Evolutionary conservation across 2,329 filamentous ascomycete genomes (phyloP).

Genomic region (Alternaria gansuensis): DNA sequence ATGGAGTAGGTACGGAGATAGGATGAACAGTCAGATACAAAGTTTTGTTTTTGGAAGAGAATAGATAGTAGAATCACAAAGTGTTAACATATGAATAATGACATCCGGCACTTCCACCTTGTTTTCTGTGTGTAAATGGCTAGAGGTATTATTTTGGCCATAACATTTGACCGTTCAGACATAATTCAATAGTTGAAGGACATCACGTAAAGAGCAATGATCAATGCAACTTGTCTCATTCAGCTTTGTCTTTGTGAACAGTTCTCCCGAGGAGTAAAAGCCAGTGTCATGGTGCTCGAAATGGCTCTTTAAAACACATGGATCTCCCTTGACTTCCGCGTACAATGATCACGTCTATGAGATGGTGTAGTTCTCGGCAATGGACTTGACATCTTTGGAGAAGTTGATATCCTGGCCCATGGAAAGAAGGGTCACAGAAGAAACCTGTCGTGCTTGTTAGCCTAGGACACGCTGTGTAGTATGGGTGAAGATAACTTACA

Average conservation of each 20-base stretch:
- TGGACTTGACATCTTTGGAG: constrained; percentile 80
- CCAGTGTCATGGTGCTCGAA: too few species aligned
- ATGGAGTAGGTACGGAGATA: not conserved
- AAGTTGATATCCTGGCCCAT: constrained; percentile 82
- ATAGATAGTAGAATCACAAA: not conserved
- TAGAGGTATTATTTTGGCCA: too few species aligned
- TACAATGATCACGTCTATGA: constrained; percentile 61
- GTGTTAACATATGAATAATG: not conserved
- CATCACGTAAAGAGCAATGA: not conserved
- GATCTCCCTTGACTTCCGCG: not conserved
- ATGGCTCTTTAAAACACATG: not conserved
- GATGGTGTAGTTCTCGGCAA: constrained; percentile 78
- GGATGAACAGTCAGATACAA: not conserved
- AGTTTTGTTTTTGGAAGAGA: not conserved
- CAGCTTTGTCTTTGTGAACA: not conserved
- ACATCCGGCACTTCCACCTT: not conserved
- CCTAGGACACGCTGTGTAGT: not conserved
- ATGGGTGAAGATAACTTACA: constrained; percentile 67
- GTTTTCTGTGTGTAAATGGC: too few species aligned
- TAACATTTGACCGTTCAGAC: not conserved
- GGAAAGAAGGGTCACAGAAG: constrained; percentile 74
- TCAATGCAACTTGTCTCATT: not conserved
- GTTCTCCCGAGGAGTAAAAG: not conserved
- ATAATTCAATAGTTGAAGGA: not conserved
- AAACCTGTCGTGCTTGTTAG: constrained; percentile 63